A percentile compares a stretch with the other conserved stretches of the same genome.
Conservation (phyloP, 345 rosid genomes). For the Gossypium rotundifolium region DNA sequence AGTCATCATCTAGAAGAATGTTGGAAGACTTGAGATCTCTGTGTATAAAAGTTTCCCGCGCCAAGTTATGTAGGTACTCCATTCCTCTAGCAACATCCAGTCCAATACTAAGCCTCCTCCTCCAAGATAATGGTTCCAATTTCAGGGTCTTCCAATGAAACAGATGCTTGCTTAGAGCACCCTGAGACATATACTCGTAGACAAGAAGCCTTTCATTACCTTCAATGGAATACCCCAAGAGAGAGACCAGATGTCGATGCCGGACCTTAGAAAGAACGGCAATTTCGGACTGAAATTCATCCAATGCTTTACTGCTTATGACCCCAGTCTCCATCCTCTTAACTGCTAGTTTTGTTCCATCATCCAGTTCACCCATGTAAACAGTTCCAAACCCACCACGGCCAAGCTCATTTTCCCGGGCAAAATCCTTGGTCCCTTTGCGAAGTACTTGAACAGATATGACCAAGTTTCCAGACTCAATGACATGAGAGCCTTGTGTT, state of each 20-base stretch:
- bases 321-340: conserved; percentile 74
- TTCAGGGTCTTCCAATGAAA: conserved; percentile 63
- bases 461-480: conserved; percentile 63
- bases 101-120: conserved; percentile 54
- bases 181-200: conserved; percentile 80
- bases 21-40: conserved; percentile 81
- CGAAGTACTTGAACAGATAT: conserved; percentile 75
- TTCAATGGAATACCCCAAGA: conserved; percentile 59
- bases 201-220: conserved; percentile 67
- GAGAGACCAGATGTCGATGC: conserved; percentile 72
- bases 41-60: conserved; percentile 67
- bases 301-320: conserved; percentile 53
- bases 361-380: conserved; percentile 62
- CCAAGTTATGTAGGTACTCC: conserved; percentile 71
- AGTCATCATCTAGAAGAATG: conserved; percentile 65
- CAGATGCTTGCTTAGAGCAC: conserved; percentile 71
- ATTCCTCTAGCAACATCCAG: conserved; percentile 77
- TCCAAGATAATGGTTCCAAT: conserved; percentile 69
- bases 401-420: conserved; percentile 63
- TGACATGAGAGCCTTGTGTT: conserved; percentile 45
- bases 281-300: conserved; percentile 70
- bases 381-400: conserved; percentile 83
- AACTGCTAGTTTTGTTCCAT: conserved; percentile 68
- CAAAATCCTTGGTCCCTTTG: conserved; percentile 59
- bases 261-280: conserved; percentile 78